Evolutionary conservation across 352 stramenopile genomes (phyloP).

Genomic region (Phytopythium montanum): DNA sequence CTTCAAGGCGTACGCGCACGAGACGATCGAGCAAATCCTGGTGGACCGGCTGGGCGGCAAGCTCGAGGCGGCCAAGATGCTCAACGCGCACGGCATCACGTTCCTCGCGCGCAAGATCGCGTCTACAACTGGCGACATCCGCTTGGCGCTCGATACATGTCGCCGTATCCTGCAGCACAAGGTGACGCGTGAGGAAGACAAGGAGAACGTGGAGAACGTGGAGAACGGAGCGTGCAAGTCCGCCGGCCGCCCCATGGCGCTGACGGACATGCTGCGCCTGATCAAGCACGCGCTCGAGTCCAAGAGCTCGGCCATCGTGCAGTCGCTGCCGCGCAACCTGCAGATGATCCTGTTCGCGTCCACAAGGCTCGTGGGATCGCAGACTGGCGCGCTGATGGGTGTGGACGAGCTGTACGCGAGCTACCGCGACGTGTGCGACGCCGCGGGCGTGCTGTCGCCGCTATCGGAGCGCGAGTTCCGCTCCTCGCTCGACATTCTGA

Average conservation of each 20-base stretch:
- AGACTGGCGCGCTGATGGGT: slow-evolving; percentile 28
- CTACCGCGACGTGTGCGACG: slow-evolving; percentile 66
- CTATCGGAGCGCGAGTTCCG: slow-evolving; percentile 63
- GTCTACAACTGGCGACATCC: slow-evolving; percentile 71
- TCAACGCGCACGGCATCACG: slow-evolving; percentile 67
- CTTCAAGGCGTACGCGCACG: slow-evolving; percentile 76
- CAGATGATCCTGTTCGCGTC: slow-evolving; percentile 83
- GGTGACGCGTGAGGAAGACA: slow-evolving; percentile 15
- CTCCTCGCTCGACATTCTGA: slow-evolving; percentile 58
- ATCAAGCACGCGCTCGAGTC: slow-evolving; percentile 73
- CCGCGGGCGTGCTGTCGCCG: slow-evolving; percentile 63
- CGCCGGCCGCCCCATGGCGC: slow-evolving; percentile 31
- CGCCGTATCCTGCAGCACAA: slow-evolving; percentile 66
- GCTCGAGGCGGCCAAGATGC: slow-evolving; percentile 32
- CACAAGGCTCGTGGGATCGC: slow-evolving; percentile 36
- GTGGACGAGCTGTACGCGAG: slow-evolving; percentile 63
- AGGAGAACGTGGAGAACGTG: slow-evolving; percentile 25
- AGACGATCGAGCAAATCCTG: slow-evolving; percentile 78
- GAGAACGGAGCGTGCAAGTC: slow-evolving; percentile 22
- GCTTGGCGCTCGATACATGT: slow-evolving; percentile 70
- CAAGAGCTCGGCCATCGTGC: slow-evolving; percentile 49
- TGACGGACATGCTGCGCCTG: slow-evolving; percentile 70
- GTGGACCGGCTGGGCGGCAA: slow-evolving; percentile 58
- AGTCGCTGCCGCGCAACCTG: slow-evolving; percentile 68
- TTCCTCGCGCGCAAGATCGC: slow-evolving; percentile 82